These are phyloP conservation scores for Fusarium chlamydosporum DNA, from an alignment of 2,329 filamentous ascomycete genomes.

Conservation along the genomic window DNA sequence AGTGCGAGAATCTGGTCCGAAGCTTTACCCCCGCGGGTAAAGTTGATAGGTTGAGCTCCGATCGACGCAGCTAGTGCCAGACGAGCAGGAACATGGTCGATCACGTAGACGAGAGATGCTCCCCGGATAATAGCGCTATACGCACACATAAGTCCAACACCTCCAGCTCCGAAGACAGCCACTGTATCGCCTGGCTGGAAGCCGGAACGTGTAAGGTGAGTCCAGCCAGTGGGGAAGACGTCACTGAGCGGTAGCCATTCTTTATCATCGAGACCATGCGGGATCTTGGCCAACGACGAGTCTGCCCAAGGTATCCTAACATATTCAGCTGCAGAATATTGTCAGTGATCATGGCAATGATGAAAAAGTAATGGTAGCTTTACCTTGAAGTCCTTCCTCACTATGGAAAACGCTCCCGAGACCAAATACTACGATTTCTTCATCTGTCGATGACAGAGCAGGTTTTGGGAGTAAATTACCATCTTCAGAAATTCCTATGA, in stretches of 20 bases:
- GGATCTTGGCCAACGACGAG: slow-evolving; percentile 18
- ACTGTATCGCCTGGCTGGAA: slow-evolving; percentile 33
- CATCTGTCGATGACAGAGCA: background rate
- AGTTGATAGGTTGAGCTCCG: slow-evolving; percentile 36
- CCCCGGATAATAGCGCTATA: slow-evolving; percentile 38
- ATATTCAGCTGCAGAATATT: slow-evolving; percentile 13
- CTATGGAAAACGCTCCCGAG: slow-evolving; percentile 1
- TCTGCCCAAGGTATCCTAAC: slow-evolving; percentile 19
- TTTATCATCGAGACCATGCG: slow-evolving; percentile 8
- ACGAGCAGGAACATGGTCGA: slow-evolving; percentile 26
- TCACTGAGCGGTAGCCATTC: slow-evolving; percentile 26
- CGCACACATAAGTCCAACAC: slow-evolving; percentile 24
- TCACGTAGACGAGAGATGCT: slow-evolving; percentile 31
- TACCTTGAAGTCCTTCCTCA: slow-evolving; percentile 11
- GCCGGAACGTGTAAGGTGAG: slow-evolving; percentile 11
- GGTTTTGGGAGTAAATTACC: slow-evolving; percentile 12
- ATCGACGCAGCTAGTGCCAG: slow-evolving; percentile 27
- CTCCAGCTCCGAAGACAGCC: slow-evolving; percentile 31
- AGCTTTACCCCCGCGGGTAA: slow-evolving; percentile 26
- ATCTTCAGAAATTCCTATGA: slow-evolving; percentile 11
- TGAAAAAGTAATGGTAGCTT: rapidly evolving
- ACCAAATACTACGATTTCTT: background rate
- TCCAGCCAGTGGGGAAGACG: slow-evolving; percentile 30
- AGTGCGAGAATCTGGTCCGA: slow-evolving; percentile 36
- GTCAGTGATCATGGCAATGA: background rate